These are phyloP conservation scores for Oryza australiensis DNA, from an alignment of 176 grass and related monocot species.

Conservation along the genomic window DNA sequence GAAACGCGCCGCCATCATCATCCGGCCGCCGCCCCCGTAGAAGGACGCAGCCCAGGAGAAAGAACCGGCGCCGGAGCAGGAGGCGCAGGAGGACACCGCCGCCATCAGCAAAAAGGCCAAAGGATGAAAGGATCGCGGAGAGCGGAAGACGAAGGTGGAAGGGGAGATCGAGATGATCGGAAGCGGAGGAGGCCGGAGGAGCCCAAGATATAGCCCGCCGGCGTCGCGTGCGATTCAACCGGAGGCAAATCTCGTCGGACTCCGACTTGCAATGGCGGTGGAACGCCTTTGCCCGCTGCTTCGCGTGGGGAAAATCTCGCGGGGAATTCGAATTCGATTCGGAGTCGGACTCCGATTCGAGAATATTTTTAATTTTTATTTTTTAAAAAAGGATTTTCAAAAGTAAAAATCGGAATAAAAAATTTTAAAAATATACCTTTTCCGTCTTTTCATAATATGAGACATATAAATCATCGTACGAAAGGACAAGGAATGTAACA, in stretches of 20 bases:
- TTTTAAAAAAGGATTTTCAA: too few species aligned
- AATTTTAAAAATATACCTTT: too few species aligned
- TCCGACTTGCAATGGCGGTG: neutral
- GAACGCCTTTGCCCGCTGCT: too few species aligned
- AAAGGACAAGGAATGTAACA: too few species aligned
- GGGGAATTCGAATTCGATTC: neutral
- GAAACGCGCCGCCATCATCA: neutral
- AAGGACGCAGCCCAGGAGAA: neutral
- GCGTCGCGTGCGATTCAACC: too few species aligned
- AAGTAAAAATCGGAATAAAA: too few species aligned
- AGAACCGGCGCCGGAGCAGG: neutral
- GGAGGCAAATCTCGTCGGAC: neutral
- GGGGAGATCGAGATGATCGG: neutral
- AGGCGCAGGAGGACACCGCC: neutral
- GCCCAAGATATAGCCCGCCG: too few species aligned
- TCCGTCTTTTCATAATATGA: too few species aligned
- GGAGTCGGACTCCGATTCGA: neutral
- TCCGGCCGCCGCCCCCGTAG: neutral
- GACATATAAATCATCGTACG: too few species aligned
- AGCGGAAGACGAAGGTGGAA: neutral
- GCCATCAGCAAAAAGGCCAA: neutral
- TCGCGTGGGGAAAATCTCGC: neutral
- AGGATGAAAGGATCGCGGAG: neutral
- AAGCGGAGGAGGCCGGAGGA: neutral
- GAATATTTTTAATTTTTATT: too few species aligned